These are phyloP conservation scores for Tuber magnatum DNA, from an alignment of 495 filamentous ascomycete genomes.

Conservation along the genomic window DNA sequence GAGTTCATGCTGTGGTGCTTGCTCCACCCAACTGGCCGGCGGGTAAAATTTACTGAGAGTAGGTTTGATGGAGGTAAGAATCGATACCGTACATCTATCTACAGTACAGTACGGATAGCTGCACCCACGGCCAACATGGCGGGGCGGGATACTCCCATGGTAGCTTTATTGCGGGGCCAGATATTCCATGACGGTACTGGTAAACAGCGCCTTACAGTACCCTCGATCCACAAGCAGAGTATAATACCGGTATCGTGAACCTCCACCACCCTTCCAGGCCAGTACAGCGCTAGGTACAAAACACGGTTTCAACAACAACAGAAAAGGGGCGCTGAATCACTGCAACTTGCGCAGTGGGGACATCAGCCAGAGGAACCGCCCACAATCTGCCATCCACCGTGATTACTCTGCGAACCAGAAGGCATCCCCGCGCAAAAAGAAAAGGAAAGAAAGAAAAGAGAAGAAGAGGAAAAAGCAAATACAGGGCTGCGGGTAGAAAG, in stretches of 20 bases:
- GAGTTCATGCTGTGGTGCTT: neutral
- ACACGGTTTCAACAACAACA: neutral
- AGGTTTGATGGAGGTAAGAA: no score
- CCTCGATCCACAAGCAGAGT: no score
- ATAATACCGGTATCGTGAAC: neutral
- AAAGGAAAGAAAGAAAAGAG: no score
- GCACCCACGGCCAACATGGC: neutral
- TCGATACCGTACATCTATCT: no score
- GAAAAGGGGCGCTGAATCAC: neutral
- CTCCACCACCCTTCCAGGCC: neutral
- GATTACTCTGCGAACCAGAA: neutral
- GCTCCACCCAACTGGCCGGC: neutral
- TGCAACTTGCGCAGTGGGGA: neutral
- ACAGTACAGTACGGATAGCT: no score
- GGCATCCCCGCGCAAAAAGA: neutral
- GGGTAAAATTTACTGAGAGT: no score
- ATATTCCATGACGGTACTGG: neutral
- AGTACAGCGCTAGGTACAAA: neutral
- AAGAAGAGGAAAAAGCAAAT: neutral
- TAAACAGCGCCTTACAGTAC: neutral
- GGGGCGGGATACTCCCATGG: neutral
- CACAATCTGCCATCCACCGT: neutral
- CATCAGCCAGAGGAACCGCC: neutral
- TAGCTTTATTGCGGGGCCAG: neutral
- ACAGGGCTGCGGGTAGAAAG: neutral